Conservation (phyloP, 805 yeast genomes). For the Saccharomycopsis sp. region DNA sequence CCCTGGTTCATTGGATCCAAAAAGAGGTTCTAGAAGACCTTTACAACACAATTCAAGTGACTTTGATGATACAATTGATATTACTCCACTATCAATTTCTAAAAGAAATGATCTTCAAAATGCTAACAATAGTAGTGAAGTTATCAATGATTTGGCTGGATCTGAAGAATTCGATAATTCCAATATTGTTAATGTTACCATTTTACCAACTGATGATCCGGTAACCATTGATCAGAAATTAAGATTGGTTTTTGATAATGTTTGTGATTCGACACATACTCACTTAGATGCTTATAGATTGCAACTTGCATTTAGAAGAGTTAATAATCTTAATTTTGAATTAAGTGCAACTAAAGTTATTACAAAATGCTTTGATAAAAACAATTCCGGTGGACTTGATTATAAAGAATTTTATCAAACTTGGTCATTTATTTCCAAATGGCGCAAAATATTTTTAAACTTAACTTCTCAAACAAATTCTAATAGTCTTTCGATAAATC, state of each 20-base stretch:
- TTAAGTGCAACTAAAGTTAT: constrained; percentile 49
- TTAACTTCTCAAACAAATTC: constrained; percentile 41
- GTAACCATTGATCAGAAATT: constrained; percentile 33
- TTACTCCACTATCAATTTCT: no score
- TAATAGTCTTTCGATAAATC: constrained; percentile 48
- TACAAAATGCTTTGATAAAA: constrained; percentile 51
- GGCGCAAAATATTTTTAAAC: constrained; percentile 52
- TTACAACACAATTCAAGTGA: no score
- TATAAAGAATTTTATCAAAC: constrained; percentile 57
- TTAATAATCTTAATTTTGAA: constrained; percentile 38
- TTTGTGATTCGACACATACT: constrained; percentile 34
- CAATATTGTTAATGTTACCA: background rate
- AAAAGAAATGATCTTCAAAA: no score
- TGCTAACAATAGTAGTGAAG: no score
- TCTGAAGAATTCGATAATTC: background rate
- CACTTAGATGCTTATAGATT: background rate
- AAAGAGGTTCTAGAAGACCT: no score
- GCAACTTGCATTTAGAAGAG: background rate
- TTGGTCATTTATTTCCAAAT: constrained; percentile 62
- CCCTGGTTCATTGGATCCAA: no score
- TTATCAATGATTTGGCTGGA: no score
- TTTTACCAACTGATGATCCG: constrained; percentile 5
- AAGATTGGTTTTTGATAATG: constrained; percentile 39
- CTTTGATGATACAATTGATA: no score
- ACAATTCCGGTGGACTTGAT: constrained; percentile 32